Evolutionary conservation across 768 basidiomycete genomes (phyloP), one percentile per base, ranked within the genome.

Genomic region (Phanerodontia chrysosporium): DNA sequence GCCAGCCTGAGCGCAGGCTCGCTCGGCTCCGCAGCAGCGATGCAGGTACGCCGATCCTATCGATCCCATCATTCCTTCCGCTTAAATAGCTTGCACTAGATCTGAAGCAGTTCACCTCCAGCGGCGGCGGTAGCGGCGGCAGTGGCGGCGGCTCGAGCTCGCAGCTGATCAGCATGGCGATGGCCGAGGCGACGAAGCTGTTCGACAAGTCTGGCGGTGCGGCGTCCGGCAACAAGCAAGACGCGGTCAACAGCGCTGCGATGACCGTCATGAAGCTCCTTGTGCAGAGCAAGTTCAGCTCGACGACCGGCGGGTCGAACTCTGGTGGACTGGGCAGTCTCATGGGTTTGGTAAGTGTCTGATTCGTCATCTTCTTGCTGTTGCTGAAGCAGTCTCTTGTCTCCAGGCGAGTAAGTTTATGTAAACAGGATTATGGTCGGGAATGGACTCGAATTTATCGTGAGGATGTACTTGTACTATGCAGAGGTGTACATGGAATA

Each of bases 261-360:
- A 86, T 87, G 84, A 93, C 88, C 0, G 83, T 90, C 58, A 86
- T 92, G 82, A 93, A 95, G 75, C 75, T 94, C 42, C 67, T 93
- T 45, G 83, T 91, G 5, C 84, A 89, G 67, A 83, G 81, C 44
- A 85, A 87, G 71, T 77, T 85, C 65, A 77, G 78, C 62, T 75
- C 71, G 28, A 69, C 74, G 1, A 75, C 71, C 18, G 87, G 85
- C 9, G 67, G 65, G 3, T 88, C 90, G 0, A 75, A 82, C 14
- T 80, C 83, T 67, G 90, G 89, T 22, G 90, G 90, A 0, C 69
- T 94, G 44, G 68, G 84, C 44, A 68, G 80, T 13, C 65, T 94
- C 55, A 74, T 86, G 75, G 66, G 81, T 44, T 72, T 91, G 68
- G 90, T 90, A 57, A 71, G 83, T 78, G 16, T n/a, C n/a, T n/a